These are phyloP conservation scores for Pseudozyma pruni DNA, from an alignment of 1,284 basidiomycete species.

Conservation along the genomic window DNA sequence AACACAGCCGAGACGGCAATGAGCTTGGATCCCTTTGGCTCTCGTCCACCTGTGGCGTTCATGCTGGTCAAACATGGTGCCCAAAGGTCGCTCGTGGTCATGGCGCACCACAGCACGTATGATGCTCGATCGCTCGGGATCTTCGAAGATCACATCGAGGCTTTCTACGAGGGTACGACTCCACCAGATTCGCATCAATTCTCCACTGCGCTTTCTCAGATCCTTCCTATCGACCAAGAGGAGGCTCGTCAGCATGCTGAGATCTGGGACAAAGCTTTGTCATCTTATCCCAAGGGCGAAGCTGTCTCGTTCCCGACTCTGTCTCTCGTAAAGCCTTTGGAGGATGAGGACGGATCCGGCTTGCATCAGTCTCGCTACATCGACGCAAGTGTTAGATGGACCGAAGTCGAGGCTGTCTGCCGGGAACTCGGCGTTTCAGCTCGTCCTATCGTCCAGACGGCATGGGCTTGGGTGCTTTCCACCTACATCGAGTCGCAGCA, in stretches of 20 bases:
- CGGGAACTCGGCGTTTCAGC: slow-evolving; percentile 56
- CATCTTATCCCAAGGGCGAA: slow-evolving; percentile 31
- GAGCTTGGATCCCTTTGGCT: slow-evolving; percentile 22
- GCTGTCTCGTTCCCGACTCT: slow-evolving; percentile 38
- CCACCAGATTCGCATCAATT: slow-evolving; percentile 35
- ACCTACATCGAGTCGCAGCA: slow-evolving; percentile 59
- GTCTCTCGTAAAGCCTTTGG: slow-evolving; percentile 2
- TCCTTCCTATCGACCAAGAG: slow-evolving; percentile 44
- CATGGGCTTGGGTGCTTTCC: slow-evolving; percentile 64
- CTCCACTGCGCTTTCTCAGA: slow-evolving; percentile 42
- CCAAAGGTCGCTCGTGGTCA: slow-evolving; percentile 25
- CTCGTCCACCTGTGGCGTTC: slow-evolving; percentile 35
- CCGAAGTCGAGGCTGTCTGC: slow-evolving; percentile 45
- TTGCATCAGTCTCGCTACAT: slow-evolving; percentile 30
- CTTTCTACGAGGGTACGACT: slow-evolving; percentile 13
- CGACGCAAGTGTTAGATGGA: slow-evolving; percentile 31
- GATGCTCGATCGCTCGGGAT: slow-evolving; percentile 56
- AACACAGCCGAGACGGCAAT: slow-evolving; percentile 6
- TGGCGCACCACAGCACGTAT: slow-evolving; percentile 60
- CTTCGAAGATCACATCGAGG: slow-evolving; percentile 47
- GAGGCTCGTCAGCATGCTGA: slow-evolving; percentile 16
- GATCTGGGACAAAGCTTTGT: slow-evolving; percentile 40
- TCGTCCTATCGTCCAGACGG: slow-evolving; percentile 65
- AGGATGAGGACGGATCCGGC: slow-evolving; percentile 9
- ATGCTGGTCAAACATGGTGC: slow-evolving; percentile 26